Evolutionary conservation across 1,284 basidiomycete species (phyloP), one percentile per base, ranked within the genome.

Genomic region (Ustilago loliicola): DNA sequence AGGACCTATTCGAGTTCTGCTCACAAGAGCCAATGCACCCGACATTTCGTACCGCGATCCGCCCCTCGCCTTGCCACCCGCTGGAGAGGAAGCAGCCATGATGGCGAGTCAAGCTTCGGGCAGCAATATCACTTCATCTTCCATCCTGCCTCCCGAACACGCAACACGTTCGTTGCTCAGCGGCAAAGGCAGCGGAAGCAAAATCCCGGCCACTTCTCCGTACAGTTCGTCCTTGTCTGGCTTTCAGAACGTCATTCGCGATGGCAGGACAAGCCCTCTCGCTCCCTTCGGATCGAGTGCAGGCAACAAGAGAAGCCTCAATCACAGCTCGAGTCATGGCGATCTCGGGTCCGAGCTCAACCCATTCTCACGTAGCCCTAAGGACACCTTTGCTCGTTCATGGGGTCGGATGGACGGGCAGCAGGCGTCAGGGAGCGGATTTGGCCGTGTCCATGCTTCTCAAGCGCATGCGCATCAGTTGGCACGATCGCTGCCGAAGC

Each of bases 1-100:
- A 21, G 82, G 84, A 1, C 88, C 87, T 0, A 90, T 90, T 66
- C 83, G 88, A 25, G 88, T 90, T 2, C 85, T 88, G 25, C 86
- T 89, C 40, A 89, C 89, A 8, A 83, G 90, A 11, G 84, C 87
- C 52, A 65, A 80, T 57, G 75, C 85, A 54, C 68, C 68, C n/a
- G 63, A 86, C 66, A 68, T 81, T 27, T 78, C 83, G 25, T 79
- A 81, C 52, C 77, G 75, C 36, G 72, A 69, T 34, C 84, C 77
- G 19, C 83, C 80, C 2, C 58, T 66, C 15, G 40, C 50, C 6
- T 19, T 60, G 10, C 52, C 55, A 0, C 38, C 64, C 0, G 36
- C 32, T 15, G 67, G 52, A 42, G 76, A 71, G 0, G 76, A 66
- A 8, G 66, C 64, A 13, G 61, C 61, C 8, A 51, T 53, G 65